Base-by-base conservation (phyloP, 106 monocot species). In the Vanilla planifolia region DNA sequence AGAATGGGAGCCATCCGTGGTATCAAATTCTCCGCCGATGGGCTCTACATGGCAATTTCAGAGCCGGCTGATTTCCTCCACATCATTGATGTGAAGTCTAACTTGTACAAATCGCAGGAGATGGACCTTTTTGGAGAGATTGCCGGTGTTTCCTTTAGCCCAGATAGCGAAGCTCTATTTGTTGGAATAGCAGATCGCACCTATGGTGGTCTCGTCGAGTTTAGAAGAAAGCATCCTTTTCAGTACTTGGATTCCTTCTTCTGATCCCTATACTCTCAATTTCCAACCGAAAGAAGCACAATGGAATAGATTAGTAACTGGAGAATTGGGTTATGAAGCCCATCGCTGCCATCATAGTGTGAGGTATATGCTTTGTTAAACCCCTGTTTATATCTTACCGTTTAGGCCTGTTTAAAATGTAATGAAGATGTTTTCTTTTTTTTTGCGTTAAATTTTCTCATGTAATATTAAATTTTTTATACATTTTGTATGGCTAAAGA, bases 51-150 rank as follows among this genome's bases (percentile, higher is more conserved):
- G 79, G 89, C 94, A 21, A 71, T 78, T 55, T 82, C 89, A 0
- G 89, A 94, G 68, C 76, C 94, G 47, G 94, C 80, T 0, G 94
- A 94, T 59, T 89, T 85, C 24, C 73, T 94, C 30, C 94, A 94
- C 33, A 62, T 94, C 25, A 85, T 77, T 51, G 94, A 89, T 55
- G 44, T 61, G 4, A 29, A 35, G 6, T 40, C 76, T 0, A 69
- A 56, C 22, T 94, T 77, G 42, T 11, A 21, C 30, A 64, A 43
- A 21, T 72, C 77, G 8, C 93, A 93, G 22, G 89, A 89, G 69
- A 93, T 89, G 28, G 85, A 93, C 60, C 44, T 93, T 58, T 85
- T 89, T 59, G 93, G 93, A n/a, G 93, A 93, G 77, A 77, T 93
- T 46, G 67, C 77, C 8, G 80, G 80, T 15, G 13, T 80, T 3